Base-by-base conservation (phyloP, 805 yeast genomes). In the Wickerhamomyces mucosus region DNA sequence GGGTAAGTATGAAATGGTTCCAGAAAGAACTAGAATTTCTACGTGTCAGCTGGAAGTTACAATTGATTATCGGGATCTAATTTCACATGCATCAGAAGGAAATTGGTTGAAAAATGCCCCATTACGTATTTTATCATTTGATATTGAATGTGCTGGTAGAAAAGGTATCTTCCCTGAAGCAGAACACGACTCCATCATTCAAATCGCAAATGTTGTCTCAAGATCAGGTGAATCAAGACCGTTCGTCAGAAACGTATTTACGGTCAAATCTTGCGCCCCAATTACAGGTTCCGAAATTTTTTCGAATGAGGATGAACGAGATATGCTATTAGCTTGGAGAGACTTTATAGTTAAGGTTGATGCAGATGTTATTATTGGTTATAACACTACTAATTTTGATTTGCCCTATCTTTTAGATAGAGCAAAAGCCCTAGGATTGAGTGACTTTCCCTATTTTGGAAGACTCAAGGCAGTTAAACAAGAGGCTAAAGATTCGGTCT, bases 141-240 rank as follows among this genome's bases (percentile, higher is more conserved):
- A 92, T 66, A 92, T 92, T 39, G 99, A 92, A 58, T 92, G 99
- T 69, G 92, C 98, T 4, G 98, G 98, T 27, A 74, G 99, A 57
- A 81, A 84, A 42, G 98, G 98, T 33, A 71, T 92, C 10, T 92
- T 92, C 55, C 98, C 99, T 1, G 98, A 92, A 50, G 79, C 99
- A 2, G 81, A 81, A 39, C 69, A 74, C 28, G 99, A 92, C 60
- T 81, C 96, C 0, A 95, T 92, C 8, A 92, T 92, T 50, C 98
- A 94, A 58, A 94, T 92, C 40, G 98, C 98, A 6, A 89, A 85
- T 50, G 96, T 92, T 18, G 94, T 89, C 3, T 78, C 84, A 46
- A 64, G 73, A 31, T 77, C 78, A 31, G 96, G 98, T 28, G 86
- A 79, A 22, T 41, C 67, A n/a, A 72, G 75, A 31, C 98, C 98